Evolutionary conservation across 2,329 filamentous ascomycete species (phyloP).

Genomic region (Monilinia fructicola): DNA sequence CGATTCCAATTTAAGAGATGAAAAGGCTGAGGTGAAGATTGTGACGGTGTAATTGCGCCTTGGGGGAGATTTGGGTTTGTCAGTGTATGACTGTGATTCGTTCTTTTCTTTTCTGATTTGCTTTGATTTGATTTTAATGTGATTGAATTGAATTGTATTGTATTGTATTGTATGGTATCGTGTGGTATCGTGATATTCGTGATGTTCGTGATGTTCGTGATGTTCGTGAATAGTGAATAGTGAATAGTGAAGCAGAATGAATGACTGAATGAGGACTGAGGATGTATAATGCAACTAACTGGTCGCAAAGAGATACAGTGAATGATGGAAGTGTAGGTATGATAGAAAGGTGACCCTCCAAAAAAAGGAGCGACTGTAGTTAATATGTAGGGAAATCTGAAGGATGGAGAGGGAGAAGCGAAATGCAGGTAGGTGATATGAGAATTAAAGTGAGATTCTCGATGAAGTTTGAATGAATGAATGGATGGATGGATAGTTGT

Average conservation of each 20-base stretch:
- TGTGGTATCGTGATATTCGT: not conserved
- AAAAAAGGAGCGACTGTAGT: constrained; percentile 16
- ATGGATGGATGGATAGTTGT: not conserved
- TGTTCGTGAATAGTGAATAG: no score
- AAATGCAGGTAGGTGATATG: not conserved
- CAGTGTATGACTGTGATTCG: constrained; percentile 5
- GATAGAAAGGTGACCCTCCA: not conserved
- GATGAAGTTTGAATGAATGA: not conserved
- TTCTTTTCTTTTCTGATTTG: not conserved
- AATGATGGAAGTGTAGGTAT: not conserved
- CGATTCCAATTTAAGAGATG: not conserved
- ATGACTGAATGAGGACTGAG: not conserved
- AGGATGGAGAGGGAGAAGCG: not conserved
- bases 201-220: not conserved
- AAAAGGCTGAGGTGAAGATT: no score
- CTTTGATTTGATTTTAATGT: not conserved
- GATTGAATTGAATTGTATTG: not conserved
- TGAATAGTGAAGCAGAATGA: not conserved
- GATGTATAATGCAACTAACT: not conserved
- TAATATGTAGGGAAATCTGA: not conserved
- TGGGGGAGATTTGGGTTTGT: not conserved
- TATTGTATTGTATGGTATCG: not conserved
- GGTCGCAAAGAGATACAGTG: not conserved
- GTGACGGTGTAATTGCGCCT: not conserved
- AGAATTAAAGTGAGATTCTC: not conserved